A percentile compares a stretch with the other conserved stretches of the same genome.
Conservation (phyloP, 495 filamentous ascomycete genomes). For the Aspergillus egyptiacus region DNA sequence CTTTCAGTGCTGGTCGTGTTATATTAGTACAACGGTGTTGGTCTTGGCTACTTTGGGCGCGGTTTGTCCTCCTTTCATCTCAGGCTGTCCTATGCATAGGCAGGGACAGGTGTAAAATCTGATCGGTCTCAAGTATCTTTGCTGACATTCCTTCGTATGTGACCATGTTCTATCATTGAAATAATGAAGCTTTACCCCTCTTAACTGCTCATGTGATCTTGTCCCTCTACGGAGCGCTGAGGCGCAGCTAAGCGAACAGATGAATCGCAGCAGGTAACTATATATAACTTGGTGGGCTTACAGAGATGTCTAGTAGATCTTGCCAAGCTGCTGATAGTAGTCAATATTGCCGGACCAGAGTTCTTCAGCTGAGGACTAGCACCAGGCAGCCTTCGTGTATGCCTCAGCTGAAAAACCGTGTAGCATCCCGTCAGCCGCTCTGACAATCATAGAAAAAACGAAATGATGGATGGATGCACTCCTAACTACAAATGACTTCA, state of each 20-base stretch:
- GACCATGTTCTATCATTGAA: background rate
- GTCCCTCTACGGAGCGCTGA: background rate
- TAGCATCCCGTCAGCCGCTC: background rate
- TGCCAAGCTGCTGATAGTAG: too few species aligned
- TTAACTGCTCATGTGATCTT: background rate
- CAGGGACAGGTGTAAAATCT: background rate
- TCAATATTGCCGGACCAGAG: background rate
- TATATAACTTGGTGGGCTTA: too few species aligned
- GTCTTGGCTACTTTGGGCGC: conserved; percentile 12
- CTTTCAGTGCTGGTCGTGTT: conserved; percentile 16
- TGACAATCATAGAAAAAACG: too few species aligned
- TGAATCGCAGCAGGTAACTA: background rate
- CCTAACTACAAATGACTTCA: background rate
- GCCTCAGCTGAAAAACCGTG: conserved; percentile 6
- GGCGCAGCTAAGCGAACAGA: too few species aligned
- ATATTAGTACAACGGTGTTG: conserved; percentile 15
- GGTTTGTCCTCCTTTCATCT: conserved; percentile 10
- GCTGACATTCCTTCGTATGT: too few species aligned
- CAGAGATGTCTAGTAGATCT: too few species aligned
- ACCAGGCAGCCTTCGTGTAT: background rate
- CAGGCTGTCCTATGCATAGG: background rate
- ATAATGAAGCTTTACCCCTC: background rate
- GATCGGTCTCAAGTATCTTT: background rate
- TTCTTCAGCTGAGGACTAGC: background rate
- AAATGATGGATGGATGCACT: background rate